These are phyloP conservation scores for Chlorella sp. DNA, from an alignment of 139 green algal species.

Conservation along the genomic window DNA sequence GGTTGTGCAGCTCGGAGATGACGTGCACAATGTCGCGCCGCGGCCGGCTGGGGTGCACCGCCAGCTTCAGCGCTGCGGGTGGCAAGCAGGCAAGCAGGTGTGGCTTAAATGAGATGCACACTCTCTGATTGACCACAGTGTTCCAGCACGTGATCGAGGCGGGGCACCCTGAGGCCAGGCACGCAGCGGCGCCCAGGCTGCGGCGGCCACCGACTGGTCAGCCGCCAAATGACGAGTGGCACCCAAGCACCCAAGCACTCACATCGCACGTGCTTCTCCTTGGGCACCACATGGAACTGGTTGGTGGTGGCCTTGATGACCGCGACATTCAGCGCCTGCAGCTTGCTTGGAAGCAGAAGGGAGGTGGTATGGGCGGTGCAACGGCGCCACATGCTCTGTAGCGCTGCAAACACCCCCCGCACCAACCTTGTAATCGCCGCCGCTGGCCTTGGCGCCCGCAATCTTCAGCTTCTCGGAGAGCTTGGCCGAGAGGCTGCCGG, in stretches of 20 bases:
- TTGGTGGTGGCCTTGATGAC: conserved; percentile 94
- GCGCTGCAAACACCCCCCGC: not conserved
- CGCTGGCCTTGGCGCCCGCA: conserved; percentile 8
- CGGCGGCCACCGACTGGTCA: not conserved
- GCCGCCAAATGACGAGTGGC: not conserved
- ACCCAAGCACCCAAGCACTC: not conserved
- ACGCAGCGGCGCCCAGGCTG: too few relatives aligned
- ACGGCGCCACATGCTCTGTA: not conserved
- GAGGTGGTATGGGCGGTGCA: not conserved
- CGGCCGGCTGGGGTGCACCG: conserved; percentile 19
- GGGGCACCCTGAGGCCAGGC: too few relatives aligned
- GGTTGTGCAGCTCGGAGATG: conserved; percentile 46
- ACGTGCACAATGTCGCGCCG: conserved; percentile 44
- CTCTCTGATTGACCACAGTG: too few relatives aligned
- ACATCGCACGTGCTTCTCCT: conserved; percentile 96
- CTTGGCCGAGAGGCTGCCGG: not conserved
- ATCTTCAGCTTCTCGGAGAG: conserved; percentile 36
- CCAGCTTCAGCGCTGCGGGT: conserved; percentile 44
- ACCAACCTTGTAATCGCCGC: conserved; percentile 25
- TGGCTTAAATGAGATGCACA: not conserved
- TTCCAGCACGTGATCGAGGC: too few relatives aligned
- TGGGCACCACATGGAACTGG: conserved; percentile 84
- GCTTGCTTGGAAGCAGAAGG: not conserved
- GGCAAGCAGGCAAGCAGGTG: not conserved
- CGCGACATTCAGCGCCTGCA: conserved; percentile 85